Base-by-base conservation (phyloP, 1,284 basidiomycete genomes). In the Tilletia setariae region DNA sequence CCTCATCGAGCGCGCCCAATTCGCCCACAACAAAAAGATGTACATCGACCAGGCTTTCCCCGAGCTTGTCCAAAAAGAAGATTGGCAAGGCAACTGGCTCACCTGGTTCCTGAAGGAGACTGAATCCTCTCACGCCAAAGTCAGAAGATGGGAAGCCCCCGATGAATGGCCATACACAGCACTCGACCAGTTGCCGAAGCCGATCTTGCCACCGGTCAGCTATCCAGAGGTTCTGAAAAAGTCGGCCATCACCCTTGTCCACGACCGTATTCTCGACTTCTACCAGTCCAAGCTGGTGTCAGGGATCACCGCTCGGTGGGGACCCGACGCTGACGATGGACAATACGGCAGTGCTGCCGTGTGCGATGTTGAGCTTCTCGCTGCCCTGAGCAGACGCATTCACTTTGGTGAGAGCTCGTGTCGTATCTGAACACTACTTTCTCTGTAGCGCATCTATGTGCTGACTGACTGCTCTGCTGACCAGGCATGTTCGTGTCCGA, bases 101-200 rank as follows among this genome's bases (percentile, higher is more conserved):
- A 91, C 95, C 68, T 99, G 96, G 96, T 94, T 98, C 84, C 85
- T 99, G 83, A 90, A 90, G 77, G 94, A 98, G 85, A 97, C 87
- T 0, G 96, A 99, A 85, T 86, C 86, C 1, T 94, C 95, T 83
- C 95, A 98, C 85, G 72, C 73, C 7, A 76, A 76, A 59, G 69
- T 69, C 2, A 66, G 75, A n/a, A 51, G 75, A 30, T 77, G 72
- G 74, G 46, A 71, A 16, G 71, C 75, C 62, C 96, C 95, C 32
- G 96, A 99, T 82, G 96, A 99, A 85, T 93, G 96, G 81, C 93
- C 96, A 0, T 99, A 98, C 86, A 93, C 92, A 4, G 84, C 86
- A 2, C 74, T 84, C 16, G 80, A 84, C n/a, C 85, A 88, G 73
- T 89, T 98, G 25, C 94, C 95, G 0, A 79, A 86, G 1, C 93